phyloP scores from a whole-genome alignment of 2,329 filamentous ascomycete species.

The Cercospora zeae-maydis region DNA sequence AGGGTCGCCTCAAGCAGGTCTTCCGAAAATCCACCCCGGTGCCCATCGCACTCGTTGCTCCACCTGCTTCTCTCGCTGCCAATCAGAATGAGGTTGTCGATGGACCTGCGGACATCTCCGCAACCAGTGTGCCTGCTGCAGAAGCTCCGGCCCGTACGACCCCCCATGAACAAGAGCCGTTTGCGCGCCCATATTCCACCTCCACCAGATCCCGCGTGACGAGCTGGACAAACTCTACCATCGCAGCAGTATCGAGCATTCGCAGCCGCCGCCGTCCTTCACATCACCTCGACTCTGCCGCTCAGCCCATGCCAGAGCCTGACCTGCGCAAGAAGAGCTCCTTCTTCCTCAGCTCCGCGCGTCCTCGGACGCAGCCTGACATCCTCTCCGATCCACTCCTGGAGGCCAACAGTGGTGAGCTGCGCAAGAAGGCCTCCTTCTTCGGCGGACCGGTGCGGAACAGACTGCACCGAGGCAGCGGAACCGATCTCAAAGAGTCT shows the following conservation, averaged over 20 bases:
- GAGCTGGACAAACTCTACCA: slow-evolving; percentile 66
- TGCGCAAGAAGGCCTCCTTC: slow-evolving; percentile 33
- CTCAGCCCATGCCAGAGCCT: slow-evolving; percentile 11
- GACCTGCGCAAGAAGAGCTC: slow-evolving; percentile 32
- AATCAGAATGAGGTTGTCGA: neutral
- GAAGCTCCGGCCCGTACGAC: neutral
- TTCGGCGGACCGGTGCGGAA: slow-evolving; percentile 31
- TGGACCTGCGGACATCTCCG: neutral
- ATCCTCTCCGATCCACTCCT: slow-evolving; percentile 28
- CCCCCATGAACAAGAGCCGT: neutral
- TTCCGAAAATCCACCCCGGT: slow-evolving; percentile 44
- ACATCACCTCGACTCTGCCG: neutral
- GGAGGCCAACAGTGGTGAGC: slow-evolving; percentile 20
- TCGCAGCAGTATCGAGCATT: slow-evolving; percentile 52
- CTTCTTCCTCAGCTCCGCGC: slow-evolving; percentile 31
- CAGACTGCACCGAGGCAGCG: slow-evolving; percentile 31
- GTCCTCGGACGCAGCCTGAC: slow-evolving; percentile 27
- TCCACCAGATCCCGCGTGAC: slow-evolving; percentile 64
- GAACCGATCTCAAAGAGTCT: slow-evolving; percentile 26
- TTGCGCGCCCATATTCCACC: slow-evolving; percentile 1
- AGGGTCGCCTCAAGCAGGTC: slow-evolving; percentile 57
- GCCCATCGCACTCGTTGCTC: neutral
- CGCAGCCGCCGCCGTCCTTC: slow-evolving; percentile 35
- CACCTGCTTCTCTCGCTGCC: neutral
- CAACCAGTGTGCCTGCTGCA: neutral